Percentiles rank a stretch among this genome's conserved stretches.
Conservation (phyloP, 2,329 filamentous ascomycete species). For the Ceratocystis papillata region DNA sequence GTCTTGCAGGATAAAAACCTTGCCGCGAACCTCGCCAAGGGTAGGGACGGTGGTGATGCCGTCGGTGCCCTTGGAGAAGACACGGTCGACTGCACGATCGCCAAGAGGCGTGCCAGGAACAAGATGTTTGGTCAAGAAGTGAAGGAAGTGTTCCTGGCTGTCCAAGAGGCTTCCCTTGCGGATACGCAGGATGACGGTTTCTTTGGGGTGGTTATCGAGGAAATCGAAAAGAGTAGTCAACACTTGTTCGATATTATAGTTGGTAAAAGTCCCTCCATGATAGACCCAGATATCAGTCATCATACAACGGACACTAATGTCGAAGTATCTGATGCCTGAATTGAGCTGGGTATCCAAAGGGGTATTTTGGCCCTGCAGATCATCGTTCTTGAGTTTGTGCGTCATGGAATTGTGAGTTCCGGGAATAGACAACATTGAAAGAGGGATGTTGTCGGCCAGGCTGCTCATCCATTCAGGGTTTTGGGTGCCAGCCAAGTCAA, state of each 20-base stretch:
- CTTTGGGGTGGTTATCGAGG: constrained; percentile 29
- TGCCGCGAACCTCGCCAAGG: no score
- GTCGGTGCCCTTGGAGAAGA: no score
- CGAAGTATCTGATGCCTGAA: constrained; percentile 40
- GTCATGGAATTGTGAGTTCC: constrained; percentile 46
- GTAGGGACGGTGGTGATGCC: no score
- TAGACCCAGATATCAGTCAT: constrained; percentile 38
- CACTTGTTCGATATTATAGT: constrained; percentile 36
- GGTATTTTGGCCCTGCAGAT: no score
- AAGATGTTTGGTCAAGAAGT: no score
- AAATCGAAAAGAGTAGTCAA: constrained; percentile 36
- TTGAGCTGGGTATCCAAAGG: constrained; percentile 35
- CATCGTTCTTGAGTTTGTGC: constrained; percentile 34
- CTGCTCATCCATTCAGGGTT: constrained; percentile 36
- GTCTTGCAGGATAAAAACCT: no score
- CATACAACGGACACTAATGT: constrained; percentile 38
- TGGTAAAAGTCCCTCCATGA: constrained; percentile 37
- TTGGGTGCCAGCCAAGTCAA: constrained; percentile 33
- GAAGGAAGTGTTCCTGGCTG: no score
- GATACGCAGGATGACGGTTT: background rate
- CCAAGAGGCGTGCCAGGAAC: no score
- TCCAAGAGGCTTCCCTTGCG: background rate
- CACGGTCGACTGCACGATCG: no score
- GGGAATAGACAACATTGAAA: constrained; percentile 40
- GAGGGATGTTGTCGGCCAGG: constrained; percentile 33